Evolutionary conservation across 2,329 filamentous ascomycete genomes (phyloP), one percentile per base, ranked within the genome.

Genomic region (Fusarium luffae): DNA sequence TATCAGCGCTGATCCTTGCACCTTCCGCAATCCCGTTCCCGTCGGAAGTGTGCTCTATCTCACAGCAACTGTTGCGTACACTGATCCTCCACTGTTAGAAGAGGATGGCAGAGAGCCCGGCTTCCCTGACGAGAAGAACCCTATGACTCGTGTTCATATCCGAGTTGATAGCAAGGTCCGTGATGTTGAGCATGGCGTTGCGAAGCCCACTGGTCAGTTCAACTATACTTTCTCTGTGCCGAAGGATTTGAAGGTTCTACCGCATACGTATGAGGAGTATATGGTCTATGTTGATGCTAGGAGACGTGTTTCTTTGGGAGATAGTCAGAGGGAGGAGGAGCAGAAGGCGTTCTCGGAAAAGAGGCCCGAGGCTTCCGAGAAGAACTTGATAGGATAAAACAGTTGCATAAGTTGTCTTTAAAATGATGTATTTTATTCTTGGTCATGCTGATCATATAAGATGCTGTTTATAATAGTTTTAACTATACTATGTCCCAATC

Each of bases 211-310:
- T 10, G 76, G 76, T 2, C 75, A 77, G 37, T 77, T 77, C 58
- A 77, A 77, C 58, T 77, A 77, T 28, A 77, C 76, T 1, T 77
- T 77, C 30, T 75, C 72, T 1, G 76, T 77, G 5, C 72, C 74
- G 3, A 77, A 74, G 52, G 42, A 75, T 3, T 27, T 77, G 0
- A 75, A 75, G 49, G 75, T 77, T 14, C 52, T 77, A 41, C 76
- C 76, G 3, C 66, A 77, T 43, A 76, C 74, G 2, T 77, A 77
- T 56, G 69, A 76, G 18, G 76, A 77, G 68, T 76, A 75, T 8
- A 77, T 77, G 75, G 72, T 77, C 12, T 77, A 75, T 28, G 70
- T 76, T 13, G 76, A 77, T 69, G 76, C 76, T 2, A 67, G 70
- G 41, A 69, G 76, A 50, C 70, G 76, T 54, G 76, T 77, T 5